Base-by-base conservation (phyloP, 106 monocot species). In the Dendrobium nobile region DNA sequence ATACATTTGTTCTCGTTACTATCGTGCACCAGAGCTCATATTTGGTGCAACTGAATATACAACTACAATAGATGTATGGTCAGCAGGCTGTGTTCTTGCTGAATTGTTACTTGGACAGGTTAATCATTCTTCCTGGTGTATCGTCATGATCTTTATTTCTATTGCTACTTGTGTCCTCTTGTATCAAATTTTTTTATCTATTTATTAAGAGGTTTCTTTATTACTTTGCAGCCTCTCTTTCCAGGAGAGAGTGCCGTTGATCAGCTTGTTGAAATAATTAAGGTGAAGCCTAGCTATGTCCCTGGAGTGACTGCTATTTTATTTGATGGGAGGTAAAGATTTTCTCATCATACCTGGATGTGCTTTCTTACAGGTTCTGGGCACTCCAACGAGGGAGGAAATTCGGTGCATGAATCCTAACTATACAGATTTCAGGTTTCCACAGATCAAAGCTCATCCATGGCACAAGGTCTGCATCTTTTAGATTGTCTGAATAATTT, bases 371-470 rank as follows among this genome's bases (percentile, higher is more conserved):
- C 78, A 92, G 92, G 88, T 92, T 79, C 86, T 92, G 79, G 92
- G 92, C 68, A 92, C 92, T 77, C 92, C 92, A 86, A 92, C 92
- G 0, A 73, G 92, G 20, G 92, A 92, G 84, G 92, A 92, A 86
- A 92, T 92, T 79, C 87, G 92, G 28, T 92, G 92, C 86, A 92
- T 92, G 92, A 92, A 92, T 77, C 92, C 90, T 51, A 89, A 86
- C 54, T 90, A 92, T 56, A 90, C 86, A 8, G 92, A 92, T 67
- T 92, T 90, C 56, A 88, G 89, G 75, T 92, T 92, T 85, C 92
- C 92, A 28, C 92, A 92, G 80, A 92, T 92, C 19, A 92, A 92
- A 86, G 86, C 90, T 75, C 89, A 88, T 83, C 92, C 92, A 0
- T 92, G 92, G 92, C 92, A 92, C 80, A 92, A 92, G 92, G 92